Conservation (phyloP, 345 rosid genomes). For the Anacardium occidentale region DNA sequence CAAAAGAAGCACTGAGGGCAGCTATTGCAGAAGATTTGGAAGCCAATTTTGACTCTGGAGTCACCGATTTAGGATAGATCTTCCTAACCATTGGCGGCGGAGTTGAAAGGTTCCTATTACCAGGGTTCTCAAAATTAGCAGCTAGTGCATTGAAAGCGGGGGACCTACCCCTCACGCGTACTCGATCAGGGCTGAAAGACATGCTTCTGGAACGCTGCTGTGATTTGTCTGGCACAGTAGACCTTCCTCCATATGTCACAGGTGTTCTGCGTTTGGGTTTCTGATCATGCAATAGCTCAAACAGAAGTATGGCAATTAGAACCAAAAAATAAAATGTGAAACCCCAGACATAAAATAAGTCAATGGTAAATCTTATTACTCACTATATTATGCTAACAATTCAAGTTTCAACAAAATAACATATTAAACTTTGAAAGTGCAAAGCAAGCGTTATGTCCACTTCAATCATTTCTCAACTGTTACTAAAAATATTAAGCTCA, state of each 20-base stretch:
- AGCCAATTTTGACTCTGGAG: constrained; percentile 64
- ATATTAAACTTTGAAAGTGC: not conserved
- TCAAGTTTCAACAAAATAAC: not conserved
- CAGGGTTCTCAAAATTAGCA: constrained; percentile 85
- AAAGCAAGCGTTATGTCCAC: not conserved
- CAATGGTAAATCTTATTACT: not conserved
- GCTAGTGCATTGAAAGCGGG: constrained; percentile 98
- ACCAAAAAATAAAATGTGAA: not conserved
- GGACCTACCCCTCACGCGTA: constrained; percentile 97
- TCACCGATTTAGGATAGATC: constrained; percentile 85
- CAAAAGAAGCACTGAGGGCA: constrained; percentile 65
- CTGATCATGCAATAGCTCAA: constrained; percentile 35
- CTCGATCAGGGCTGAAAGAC: constrained; percentile 95
- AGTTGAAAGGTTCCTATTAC: constrained; percentile 84
- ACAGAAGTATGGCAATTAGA: not conserved
- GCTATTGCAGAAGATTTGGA: constrained; percentile 72
- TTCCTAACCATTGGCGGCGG: constrained; percentile 94
- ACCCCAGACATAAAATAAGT: not conserved
- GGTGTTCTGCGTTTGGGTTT: constrained; percentile 90
- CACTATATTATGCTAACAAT: not conserved
- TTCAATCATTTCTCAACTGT: not conserved
- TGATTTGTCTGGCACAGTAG: constrained; percentile 76
- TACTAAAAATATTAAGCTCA: too few relatives aligned
- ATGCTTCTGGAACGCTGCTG: constrained; percentile 98
- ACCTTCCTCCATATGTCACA: constrained; percentile 81